Percentiles rank a stretch among this genome's conserved stretches.
Evolutionary conservation across 192 early-diverging fungal species (phyloP).

Genomic region (Bifiguratus adelaidae): DNA sequence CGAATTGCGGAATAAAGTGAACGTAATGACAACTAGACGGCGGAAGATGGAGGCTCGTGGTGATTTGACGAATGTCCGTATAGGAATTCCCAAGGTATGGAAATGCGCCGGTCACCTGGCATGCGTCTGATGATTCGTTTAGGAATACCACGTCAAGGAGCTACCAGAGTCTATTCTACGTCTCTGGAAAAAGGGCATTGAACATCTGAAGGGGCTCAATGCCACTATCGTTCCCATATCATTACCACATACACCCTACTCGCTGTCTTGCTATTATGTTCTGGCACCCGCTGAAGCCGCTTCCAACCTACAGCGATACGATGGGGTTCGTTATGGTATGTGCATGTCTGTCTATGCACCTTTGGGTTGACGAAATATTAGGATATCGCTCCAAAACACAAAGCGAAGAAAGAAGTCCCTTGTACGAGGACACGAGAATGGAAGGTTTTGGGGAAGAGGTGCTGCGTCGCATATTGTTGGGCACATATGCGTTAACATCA

Average conservation of each 20-base stretch:
- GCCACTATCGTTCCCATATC: conserved; percentile 61
- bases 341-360: neutral
- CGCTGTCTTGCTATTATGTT: conserved; percentile 81
- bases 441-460: conserved; percentile 76
- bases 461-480: conserved; percentile 71
- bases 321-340: conserved; percentile 78
- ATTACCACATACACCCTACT: conserved; percentile 52
- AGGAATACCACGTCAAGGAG: conserved; percentile 72
- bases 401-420: conserved; percentile 4
- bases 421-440: conserved; percentile 54
- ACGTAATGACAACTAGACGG: conserved; percentile 11
- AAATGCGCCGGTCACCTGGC: neutral
- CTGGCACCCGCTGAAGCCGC: conserved; percentile 84
- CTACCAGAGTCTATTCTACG: conserved; percentile 38
- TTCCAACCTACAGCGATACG: conserved; percentile 82
- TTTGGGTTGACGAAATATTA: conserved; percentile 1
- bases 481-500: conserved; percentile 75
- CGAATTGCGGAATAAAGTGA: conserved; percentile 17
- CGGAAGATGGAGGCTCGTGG: conserved; percentile 1
- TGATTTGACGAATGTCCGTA: conserved; percentile 32
- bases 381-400: conserved; percentile 20
- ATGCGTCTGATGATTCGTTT: neutral
- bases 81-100: conserved; percentile 47
- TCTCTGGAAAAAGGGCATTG: conserved; percentile 51
- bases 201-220: conserved; percentile 40